Conservation (phyloP, 495 filamentous ascomycete species). For the Talaromyces borbonicus region DNA sequence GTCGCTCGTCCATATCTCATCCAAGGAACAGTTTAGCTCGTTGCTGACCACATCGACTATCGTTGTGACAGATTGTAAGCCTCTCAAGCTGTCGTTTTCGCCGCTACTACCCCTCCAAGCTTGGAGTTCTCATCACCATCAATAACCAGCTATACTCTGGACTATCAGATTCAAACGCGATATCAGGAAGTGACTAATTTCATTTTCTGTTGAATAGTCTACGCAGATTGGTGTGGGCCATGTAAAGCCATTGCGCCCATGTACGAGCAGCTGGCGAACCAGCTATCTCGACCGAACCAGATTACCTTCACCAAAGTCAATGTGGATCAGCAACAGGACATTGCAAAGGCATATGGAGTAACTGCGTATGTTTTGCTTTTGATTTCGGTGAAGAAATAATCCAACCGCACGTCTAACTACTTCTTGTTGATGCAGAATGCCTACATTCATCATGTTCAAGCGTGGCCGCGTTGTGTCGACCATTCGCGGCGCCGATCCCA, state of each 20-base stretch:
- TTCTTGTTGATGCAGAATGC: conserved; percentile 45
- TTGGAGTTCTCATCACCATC: conserved; percentile 11
- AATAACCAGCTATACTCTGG: too few relatives aligned
- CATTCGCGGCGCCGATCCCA: conserved; percentile 62
- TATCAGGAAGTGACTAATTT: conserved; percentile 6
- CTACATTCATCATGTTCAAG: conserved; percentile 89
- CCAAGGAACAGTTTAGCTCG: conserved; percentile 57
- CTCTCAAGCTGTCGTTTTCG: conserved; percentile 10
- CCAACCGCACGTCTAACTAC: not conserved
- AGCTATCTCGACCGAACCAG: conserved; percentile 59
- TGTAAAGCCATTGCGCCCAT: conserved; percentile 78
- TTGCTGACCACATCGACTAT: conserved; percentile 58
- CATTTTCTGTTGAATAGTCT: conserved; percentile 45
- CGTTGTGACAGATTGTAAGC: conserved; percentile 82
- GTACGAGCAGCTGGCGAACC: conserved; percentile 66
- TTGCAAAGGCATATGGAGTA: conserved; percentile 61
- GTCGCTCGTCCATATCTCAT: conserved; percentile 61
- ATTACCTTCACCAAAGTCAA: conserved; percentile 85
- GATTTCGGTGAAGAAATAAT: too few relatives aligned
- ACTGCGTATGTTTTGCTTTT: conserved; percentile 45
- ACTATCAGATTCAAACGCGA: too few relatives aligned
- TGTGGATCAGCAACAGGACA: conserved; percentile 62
- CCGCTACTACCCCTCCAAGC: conserved; percentile 7
- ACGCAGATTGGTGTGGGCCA: conserved; percentile 78
- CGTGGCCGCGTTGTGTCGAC: conserved; percentile 55